A percentile compares a stretch with the other conserved stretches of the same genome.
Evolutionary conservation across 768 basidiomycete species (phyloP).

Genomic region (Dioszegia crocea): DNA sequence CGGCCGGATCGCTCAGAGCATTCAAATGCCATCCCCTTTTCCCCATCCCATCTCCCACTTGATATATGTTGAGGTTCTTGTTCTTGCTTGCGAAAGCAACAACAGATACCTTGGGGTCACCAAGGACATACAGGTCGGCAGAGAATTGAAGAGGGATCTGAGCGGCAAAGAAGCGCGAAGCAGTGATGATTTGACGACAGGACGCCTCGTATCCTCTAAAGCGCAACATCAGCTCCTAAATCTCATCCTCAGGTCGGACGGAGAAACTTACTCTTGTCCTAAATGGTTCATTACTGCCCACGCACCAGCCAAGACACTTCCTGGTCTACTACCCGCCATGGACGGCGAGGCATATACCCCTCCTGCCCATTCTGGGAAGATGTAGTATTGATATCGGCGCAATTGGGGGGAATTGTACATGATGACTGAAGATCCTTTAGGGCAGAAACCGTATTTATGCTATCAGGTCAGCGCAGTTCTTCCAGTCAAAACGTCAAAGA

Average conservation of each 20-base stretch:
- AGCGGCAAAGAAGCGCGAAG: constrained; percentile 62
- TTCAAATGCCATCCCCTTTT: constrained; percentile 89
- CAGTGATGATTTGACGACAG: constrained; percentile 73
- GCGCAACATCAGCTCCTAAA: background rate
- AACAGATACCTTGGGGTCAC: constrained; percentile 82
- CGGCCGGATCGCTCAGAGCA: constrained; percentile 66
- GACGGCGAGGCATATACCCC: constrained; percentile 80
- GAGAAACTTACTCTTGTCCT: constrained; percentile 67
- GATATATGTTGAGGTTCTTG: constrained; percentile 65
- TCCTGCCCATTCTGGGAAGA: constrained; percentile 76
- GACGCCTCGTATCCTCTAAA: constrained; percentile 79
- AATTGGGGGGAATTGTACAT: constrained; percentile 83
- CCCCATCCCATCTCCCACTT: constrained; percentile 84
- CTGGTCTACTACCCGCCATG: constrained; percentile 77
- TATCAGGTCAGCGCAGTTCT: constrained; percentile 11
- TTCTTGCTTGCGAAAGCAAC: constrained; percentile 72
- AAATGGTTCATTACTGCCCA: constrained; percentile 97
- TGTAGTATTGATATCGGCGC: constrained; percentile 78
- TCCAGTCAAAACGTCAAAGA: no score
- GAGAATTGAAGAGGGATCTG: constrained; percentile 56
- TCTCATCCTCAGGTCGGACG: background rate
- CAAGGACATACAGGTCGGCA: constrained; percentile 77
- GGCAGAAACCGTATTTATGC: constrained; percentile 81
- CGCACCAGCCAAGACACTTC: constrained; percentile 85
- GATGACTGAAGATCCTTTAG: constrained; percentile 91